Percentiles rank a stretch among this genome's conserved stretches.
These are phyloP conservation scores for Delphinella strobiligena DNA, from an alignment of 2,329 filamentous ascomycete species.

Conservation along the genomic window DNA sequence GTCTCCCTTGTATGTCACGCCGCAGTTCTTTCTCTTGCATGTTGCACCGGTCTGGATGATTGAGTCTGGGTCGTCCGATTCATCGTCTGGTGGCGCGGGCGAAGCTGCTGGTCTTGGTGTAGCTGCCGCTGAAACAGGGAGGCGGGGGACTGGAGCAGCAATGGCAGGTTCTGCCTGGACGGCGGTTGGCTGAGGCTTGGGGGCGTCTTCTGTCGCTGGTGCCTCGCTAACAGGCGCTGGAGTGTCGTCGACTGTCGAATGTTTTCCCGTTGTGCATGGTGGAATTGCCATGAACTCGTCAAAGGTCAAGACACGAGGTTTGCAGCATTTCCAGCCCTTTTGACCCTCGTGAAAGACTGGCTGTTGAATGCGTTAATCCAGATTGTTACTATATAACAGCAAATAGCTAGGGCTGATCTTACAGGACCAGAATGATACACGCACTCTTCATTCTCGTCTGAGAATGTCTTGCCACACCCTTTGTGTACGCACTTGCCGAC, in stretches of 20 bases:
- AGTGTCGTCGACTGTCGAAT: conserved; percentile 74
- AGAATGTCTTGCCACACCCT: conserved; percentile 82
- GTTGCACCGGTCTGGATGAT: conserved; percentile 61
- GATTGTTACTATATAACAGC: neutral
- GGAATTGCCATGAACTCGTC: conserved; percentile 92
- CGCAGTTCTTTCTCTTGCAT: conserved; percentile 71
- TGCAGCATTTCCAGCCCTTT: conserved; percentile 99
- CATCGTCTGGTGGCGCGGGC: conserved; percentile 57
- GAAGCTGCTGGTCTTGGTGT: conserved; percentile 17
- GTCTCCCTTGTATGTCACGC: conserved; percentile 50
- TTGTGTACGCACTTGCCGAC: conserved; percentile 87
- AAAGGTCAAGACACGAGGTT: conserved; percentile 89
- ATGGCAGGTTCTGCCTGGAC: neutral
- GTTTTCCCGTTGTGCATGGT: conserved; percentile 85
- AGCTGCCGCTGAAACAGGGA: conserved; percentile 11
- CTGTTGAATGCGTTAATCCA: conserved; percentile 8
- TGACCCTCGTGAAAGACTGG: conserved; percentile 96
- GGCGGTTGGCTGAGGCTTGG: conserved; percentile 11
- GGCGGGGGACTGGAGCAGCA: neutral
- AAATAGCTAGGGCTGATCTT: neutral
- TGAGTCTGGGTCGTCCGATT: conserved; percentile 70
- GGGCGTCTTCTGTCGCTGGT: conserved; percentile 1
- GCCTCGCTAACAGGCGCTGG: conserved; percentile 25
- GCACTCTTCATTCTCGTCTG: conserved; percentile 71
- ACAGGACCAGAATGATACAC: conserved; percentile 68